These are phyloP conservation scores for Linum usitatissimum DNA, from an alignment of 345 rosid genomes.

Conservation along the genomic window DNA sequence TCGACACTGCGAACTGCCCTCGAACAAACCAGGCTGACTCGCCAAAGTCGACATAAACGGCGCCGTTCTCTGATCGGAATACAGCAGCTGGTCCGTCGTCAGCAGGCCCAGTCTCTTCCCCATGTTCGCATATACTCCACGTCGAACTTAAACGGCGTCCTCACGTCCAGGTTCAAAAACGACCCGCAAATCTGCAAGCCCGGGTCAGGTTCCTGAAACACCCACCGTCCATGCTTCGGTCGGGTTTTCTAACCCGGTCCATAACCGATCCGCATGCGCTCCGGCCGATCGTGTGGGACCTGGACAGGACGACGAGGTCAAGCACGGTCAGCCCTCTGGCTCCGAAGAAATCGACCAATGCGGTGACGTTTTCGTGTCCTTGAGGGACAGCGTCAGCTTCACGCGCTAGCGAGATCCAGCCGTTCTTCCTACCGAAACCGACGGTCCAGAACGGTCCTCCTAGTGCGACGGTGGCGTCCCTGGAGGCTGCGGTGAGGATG, in stretches of 20 bases:
- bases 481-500: constrained; percentile 18
- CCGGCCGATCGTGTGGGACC: not conserved
- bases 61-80: constrained; percentile 33
- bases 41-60: constrained; percentile 35
- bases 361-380: constrained; percentile 14
- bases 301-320: constrained; percentile 17
- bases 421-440: constrained; percentile 15
- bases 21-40: constrained; percentile 25
- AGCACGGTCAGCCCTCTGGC: constrained; percentile 13
- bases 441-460: constrained; percentile 20
- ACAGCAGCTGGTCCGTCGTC: constrained; percentile 40
- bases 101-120: constrained; percentile 28
- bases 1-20: constrained; percentile 44
- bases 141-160: constrained; percentile 28
- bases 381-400: constrained; percentile 18
- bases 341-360: constrained; percentile 11
- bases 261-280: too few species aligned
- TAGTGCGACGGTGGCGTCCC: constrained; percentile 15
- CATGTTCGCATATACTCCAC: constrained; percentile 27
- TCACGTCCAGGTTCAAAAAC: constrained; percentile 18
- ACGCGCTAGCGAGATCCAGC: constrained; percentile 9
- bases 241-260: too few species aligned
- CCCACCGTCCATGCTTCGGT: not conserved
- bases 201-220: constrained; percentile 13
- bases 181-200: constrained; percentile 7